Conservation (phyloP, 306 rosid species). For the apple (Malus domestica) region ASM211411v1 NC_041801.1:2243501-2244000, state of each 20-base stretch:
- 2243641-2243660: slow-evolving; percentile 36
- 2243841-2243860: slow-evolving; percentile 34
- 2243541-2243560: slow-evolving; percentile 44
- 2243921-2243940: slow-evolving; percentile 39
- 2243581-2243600: slow-evolving; percentile 45
- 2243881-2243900: slow-evolving; percentile 25
- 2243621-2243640: slow-evolving; percentile 62
- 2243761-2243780: neutral
- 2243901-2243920: slow-evolving; percentile 37
- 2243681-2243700: slow-evolving; percentile 38
- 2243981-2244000: slow-evolving; percentile 6
- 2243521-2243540: slow-evolving; percentile 55
- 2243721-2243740: slow-evolving; percentile 19
- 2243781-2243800: slow-evolving; percentile 32
- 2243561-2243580: slow-evolving; percentile 38
- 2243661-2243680: slow-evolving; percentile 40
- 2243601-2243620: slow-evolving; percentile 39
- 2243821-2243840: slow-evolving; percentile 44
- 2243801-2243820: slow-evolving; percentile 24
- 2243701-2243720: slow-evolving; percentile 30
- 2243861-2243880: slow-evolving; percentile 30
- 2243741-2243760: slow-evolving; percentile 20
- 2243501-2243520: slow-evolving; percentile 48
- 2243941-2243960: slow-evolving; percentile 39
- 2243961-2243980: slow-evolving; percentile 45